A percentile compares a stretch with the other conserved stretches of the same genome.
Conservation (phyloP, 306 rosid genomes). For the Cyamopsis tetragonoloba region DNA sequence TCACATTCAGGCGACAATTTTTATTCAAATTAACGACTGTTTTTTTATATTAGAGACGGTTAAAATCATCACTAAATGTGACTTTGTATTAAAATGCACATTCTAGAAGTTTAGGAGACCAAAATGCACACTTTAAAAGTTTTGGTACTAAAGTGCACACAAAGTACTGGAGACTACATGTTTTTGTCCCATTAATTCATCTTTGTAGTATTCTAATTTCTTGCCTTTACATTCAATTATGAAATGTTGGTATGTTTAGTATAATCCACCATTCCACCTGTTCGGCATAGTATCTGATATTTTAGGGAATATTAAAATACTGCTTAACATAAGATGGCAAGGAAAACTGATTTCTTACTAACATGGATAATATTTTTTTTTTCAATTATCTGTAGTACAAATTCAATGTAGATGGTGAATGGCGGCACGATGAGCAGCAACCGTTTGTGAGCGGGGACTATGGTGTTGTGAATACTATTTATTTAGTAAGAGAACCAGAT, state of each 20-base stretch:
- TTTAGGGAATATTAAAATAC: constrained; percentile 5
- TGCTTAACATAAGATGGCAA: background rate
- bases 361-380: constrained; percentile 27
- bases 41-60: no score
- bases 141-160: no score
- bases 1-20: no score
- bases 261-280: background rate
- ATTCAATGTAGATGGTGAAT: constrained; percentile 77
- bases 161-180: no score
- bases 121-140: no score
- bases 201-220: background rate
- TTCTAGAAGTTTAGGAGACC: no score
- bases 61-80: no score
- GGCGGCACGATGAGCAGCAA: constrained; percentile 78
- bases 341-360: constrained; percentile 18
- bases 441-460: constrained; percentile 48
- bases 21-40: no score
- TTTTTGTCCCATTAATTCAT: no score
- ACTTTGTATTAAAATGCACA: no score
- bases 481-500: constrained; percentile 47
- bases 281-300: constrained; percentile 20
- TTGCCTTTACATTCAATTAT: background rate
- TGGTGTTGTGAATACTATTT: constrained; percentile 69
- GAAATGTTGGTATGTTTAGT: constrained; percentile 2
- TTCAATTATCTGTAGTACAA: constrained; percentile 59